Evolutionary conservation across 352 stramenopile genomes (phyloP), one percentile per base, ranked within the genome.

Genomic region (Globisporangium abappressorium): DNA sequence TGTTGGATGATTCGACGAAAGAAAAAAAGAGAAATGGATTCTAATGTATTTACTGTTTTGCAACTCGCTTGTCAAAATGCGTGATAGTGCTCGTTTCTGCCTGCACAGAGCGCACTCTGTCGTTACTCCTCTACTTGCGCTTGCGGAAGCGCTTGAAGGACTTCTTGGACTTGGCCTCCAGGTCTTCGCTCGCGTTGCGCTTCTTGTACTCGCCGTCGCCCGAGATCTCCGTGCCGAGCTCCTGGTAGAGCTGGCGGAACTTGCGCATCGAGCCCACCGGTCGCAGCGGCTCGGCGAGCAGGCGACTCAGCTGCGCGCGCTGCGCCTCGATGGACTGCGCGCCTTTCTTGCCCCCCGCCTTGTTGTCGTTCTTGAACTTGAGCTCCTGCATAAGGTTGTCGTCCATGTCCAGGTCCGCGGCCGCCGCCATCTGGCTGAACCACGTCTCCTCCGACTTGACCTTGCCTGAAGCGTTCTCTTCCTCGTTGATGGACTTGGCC

Each of bases 401-500:
- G 68, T 95, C 88, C 70, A 95, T 71, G 56, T 93, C 86, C 63
- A 95, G 69, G 49, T 93, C 88, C 14, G 86, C 84, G 9, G 81
- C 88, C 47, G 85, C 80, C 47, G 88, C 88, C 88, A 95, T 95
- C 67, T 95, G 88, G 46, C 79, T 76, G 65, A 94, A 94, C 88
- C 88, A 95, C 56, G 77, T 89, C 68, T 85, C 81, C 70, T 95
- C 88, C 30, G 84, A 92, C 70, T 94, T 92, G 54, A 87, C 73
- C 71, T 95, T 95, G 43, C 84, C 82, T 14, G 72, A 73, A 28
- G 76, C 80, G 62, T 92, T 93, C 66, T 93, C 85, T 28, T 91
- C 73, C 12, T 93, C 86, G 68, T 90, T 92, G 65, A 95, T 90
- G 43, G 69, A 79, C 75, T 92, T 92, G 41, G 86, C 88, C 26